Base-by-base conservation (phyloP, 176 grass and related monocot species). In the Bolboschoenus planiculmis region DNA sequence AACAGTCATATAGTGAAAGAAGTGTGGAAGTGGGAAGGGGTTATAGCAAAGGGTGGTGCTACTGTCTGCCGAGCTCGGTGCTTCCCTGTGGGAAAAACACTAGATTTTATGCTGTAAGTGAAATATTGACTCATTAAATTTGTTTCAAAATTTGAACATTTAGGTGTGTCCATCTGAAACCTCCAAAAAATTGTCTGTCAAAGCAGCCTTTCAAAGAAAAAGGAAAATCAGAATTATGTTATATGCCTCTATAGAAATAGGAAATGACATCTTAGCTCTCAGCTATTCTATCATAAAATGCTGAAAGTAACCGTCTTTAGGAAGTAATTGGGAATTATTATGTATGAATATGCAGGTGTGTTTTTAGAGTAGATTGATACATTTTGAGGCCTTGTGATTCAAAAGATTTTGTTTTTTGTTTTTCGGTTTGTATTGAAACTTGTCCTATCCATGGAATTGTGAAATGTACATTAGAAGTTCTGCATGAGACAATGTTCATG, bases 21-120 rank as follows among this genome's bases (percentile, higher is more conserved):
- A 58, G 96, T 93, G 83, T 99, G 96, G 96, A 99, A 91, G 83
- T 99, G 92, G 96, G 91, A 91, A 60, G 96, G 96, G 43, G 87
- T 84, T 59, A 93, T 99, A 85, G 96, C 96, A 23, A 99, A 95
- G 68, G 96, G 96, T 39, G 92, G 92, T 57, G 86, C 92, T 60
- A 78, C 75, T 51, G 94, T 99, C 80, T 99, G 92, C 80, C 89
- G 82, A 84, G 96, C 96, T 81, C 89, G 89, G 55, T 95, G 96
- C 83, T 99, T 99, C 83, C 96, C 92, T 80, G 96, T 99, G 65
- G 92, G 96, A 46, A 99, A 93, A 79, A 84, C 91, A 39, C 87
- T 99, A 85, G 86, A 95, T 89, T 95, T 95, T 89, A 93, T 89
- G 89, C 86, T 99, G 96, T 99, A 95, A 99, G 96, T 99, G 40